A percentile compares a stretch with the other conserved stretches of the same genome.
phyloP scores from a whole-genome alignment of 129 eudicot genomes.

The Rutidosis leptorrhynchoides region DNA sequence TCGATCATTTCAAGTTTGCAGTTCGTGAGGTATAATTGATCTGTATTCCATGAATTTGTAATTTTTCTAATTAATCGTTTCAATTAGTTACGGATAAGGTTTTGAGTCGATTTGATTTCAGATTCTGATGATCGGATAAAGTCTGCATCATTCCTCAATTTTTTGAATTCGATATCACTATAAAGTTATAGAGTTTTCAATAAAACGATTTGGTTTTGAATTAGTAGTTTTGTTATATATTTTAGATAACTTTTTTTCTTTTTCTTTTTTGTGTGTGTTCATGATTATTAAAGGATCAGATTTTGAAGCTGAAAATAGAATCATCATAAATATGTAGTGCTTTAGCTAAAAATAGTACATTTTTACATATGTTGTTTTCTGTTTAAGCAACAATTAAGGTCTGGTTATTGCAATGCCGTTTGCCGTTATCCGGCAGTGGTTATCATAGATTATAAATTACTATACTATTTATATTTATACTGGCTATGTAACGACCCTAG shows the following conservation, averaged over 20 bases:
- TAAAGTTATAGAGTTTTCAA: not conserved
- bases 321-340: not conserved
- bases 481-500: no score
- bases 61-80: not conserved
- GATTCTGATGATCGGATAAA: slow-evolving; percentile 28
- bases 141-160: slow-evolving; percentile 18
- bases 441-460: not conserved
- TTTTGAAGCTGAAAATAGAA: slow-evolving; percentile 27
- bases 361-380: slow-evolving; percentile 18
- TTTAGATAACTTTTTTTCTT: no score
- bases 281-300: slow-evolving; percentile 20
- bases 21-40: slow-evolving; percentile 39
- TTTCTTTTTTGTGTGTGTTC: not conserved
- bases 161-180: slow-evolving; percentile 3
- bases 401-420: not conserved
- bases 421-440: not conserved
- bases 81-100: not conserved
- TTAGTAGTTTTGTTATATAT: no score
- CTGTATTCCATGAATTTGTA: not conserved
- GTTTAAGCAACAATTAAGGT: slow-evolving; percentile 19
- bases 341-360: slow-evolving; percentile 23
- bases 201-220: no score
- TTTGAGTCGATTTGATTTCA: not conserved
- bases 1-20: slow-evolving; percentile 35
- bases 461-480: not conserved